Evolutionary conservation across 2,329 filamentous ascomycete species (phyloP).

Genomic region (Aureobasidium sp.): DNA sequence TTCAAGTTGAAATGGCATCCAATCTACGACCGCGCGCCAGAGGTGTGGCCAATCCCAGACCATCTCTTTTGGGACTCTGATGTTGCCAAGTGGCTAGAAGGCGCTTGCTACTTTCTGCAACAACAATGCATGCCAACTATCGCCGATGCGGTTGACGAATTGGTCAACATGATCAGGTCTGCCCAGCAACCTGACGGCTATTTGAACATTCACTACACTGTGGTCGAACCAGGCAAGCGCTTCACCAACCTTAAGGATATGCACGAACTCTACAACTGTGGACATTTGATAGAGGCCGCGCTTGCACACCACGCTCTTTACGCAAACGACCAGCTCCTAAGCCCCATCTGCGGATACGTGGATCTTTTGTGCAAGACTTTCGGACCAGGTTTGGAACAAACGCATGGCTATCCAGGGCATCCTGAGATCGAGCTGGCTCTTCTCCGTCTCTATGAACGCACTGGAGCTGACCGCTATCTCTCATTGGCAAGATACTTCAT

Average conservation of each 20-base stretch:
- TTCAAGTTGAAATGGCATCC: constrained; percentile 54
- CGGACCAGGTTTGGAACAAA: constrained; percentile 43
- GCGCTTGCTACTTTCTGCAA: constrained; percentile 50
- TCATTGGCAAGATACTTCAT: constrained; percentile 52
- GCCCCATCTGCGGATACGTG: constrained; percentile 50
- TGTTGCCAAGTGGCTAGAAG: constrained; percentile 57
- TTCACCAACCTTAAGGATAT: constrained; percentile 56
- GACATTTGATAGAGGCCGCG: constrained; percentile 56
- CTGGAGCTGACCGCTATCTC: constrained; percentile 33
- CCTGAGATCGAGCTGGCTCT: constrained; percentile 49
- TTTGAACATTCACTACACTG: constrained; percentile 56
- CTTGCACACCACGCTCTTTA: constrained; percentile 50
- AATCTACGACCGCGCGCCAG: constrained; percentile 42
- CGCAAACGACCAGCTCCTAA: constrained; percentile 45
- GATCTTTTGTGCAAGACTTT: constrained; percentile 46
- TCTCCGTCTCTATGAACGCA: constrained; percentile 39
- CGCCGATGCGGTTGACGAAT: constrained; percentile 46
- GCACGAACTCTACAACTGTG: constrained; percentile 57
- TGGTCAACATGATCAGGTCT: constrained; percentile 51
- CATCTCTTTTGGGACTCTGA: constrained; percentile 51
- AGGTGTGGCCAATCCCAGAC: constrained; percentile 51
- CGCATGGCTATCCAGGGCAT: constrained; percentile 56
- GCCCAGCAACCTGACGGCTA: constrained; percentile 57
- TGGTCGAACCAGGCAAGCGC: constrained; percentile 49
- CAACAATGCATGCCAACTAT: constrained; percentile 40